phyloP scores from a whole-genome alignment of 106 monocot species.

The Agapanthus africanus region DNA sequence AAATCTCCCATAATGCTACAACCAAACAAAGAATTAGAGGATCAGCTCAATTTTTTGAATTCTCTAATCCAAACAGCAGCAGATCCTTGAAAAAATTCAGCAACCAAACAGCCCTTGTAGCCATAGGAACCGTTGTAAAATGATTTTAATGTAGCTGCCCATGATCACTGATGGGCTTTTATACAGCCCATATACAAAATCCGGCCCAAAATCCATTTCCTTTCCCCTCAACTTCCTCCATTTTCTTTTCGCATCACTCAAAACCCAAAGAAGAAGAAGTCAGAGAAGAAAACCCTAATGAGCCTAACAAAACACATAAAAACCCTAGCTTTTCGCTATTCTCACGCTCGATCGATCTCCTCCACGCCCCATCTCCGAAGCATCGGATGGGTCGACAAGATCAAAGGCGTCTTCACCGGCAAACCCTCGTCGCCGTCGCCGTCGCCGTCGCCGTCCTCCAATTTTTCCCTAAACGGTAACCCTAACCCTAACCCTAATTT shows the following conservation, averaged over 20 bases:
- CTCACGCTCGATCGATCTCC: constrained; percentile 55
- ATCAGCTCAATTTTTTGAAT: no score
- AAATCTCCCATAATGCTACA: no score
- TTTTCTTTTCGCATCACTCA: neutral
- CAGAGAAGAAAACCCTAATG: neutral
- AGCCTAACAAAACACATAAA: neutral
- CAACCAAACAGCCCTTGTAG: no score
- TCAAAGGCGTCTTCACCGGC: constrained; percentile 89
- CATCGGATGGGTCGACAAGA: constrained; percentile 86
- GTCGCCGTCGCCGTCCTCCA: constrained; percentile 10
- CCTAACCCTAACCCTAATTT: neutral
- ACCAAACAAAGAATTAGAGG: no score
- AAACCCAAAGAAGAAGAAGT: neutral
- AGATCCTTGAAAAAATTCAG: no score
- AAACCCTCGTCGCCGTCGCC: constrained; percentile 25
- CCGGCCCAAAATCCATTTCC: no score
- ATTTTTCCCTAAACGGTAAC: constrained; percentile 55
- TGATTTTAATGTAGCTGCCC: no score
- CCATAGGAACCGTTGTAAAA: no score
- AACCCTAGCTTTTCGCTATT: constrained; percentile 1
- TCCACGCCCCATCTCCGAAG: constrained; percentile 47
- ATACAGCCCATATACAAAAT: no score
- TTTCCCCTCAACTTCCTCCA: no score
- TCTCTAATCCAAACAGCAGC: no score
- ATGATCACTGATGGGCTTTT: no score